phyloP scores from a whole-genome alignment of 345 rosid genomes.

The Euphorbia peplus region DNA sequence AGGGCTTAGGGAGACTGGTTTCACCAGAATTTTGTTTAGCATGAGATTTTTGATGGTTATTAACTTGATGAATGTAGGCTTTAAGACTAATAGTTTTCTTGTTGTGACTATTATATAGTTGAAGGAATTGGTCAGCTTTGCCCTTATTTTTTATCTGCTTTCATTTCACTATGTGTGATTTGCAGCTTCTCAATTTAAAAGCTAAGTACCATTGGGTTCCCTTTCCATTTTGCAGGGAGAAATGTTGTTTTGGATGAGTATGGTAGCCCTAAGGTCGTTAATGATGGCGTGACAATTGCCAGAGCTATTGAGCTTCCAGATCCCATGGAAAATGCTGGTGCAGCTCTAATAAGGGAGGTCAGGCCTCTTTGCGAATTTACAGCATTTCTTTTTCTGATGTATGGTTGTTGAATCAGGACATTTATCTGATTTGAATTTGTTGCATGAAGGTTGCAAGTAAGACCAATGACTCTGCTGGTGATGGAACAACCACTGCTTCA shows the following conservation, averaged over 20 bases:
- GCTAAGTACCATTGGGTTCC: background rate
- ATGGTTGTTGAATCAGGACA: background rate
- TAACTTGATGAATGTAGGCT: background rate
- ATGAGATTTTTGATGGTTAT: background rate
- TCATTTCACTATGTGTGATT: background rate
- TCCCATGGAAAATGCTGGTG: conserved; percentile 98
- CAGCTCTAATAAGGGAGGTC: conserved; percentile 97
- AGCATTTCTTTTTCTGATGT: background rate
- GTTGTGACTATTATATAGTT: background rate
- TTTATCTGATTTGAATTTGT: background rate
- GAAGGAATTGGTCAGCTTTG: background rate
- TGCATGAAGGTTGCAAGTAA: conserved; percentile 82
- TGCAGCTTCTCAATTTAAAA: background rate
- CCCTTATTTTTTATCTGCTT: background rate
- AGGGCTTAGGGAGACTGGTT: no score
- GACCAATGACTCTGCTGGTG: conserved; percentile 98
- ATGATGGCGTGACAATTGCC: conserved; percentile 96
- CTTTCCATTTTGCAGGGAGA: conserved; percentile 51
- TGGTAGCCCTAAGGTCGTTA: conserved; percentile 97
- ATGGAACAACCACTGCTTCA: conserved; percentile 97
- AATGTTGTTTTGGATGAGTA: conserved; percentile 94
- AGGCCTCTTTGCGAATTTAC: conserved; percentile 2
- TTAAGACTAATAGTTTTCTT: background rate
- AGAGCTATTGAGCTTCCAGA: conserved; percentile 90
- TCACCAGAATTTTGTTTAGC: background rate